These are phyloP conservation scores for Botryotinia convoluta DNA, from an alignment of 2,329 filamentous ascomycete species.

Conservation along the genomic window DNA sequence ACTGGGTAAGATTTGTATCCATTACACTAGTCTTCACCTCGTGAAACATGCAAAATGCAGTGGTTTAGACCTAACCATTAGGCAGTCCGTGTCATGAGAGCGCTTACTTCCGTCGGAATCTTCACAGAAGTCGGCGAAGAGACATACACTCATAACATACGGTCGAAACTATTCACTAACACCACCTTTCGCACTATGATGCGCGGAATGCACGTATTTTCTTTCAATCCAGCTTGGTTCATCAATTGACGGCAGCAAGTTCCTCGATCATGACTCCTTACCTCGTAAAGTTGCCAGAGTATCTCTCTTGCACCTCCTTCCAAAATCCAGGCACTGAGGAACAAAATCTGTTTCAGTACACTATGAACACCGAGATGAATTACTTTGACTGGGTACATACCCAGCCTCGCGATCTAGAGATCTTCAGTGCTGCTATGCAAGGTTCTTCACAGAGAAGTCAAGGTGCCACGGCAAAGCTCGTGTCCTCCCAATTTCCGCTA, in stretches of 20 bases:
- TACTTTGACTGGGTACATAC: constrained; percentile 5
- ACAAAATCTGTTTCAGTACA: not conserved
- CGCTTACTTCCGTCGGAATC: not conserved
- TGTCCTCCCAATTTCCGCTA: not conserved
- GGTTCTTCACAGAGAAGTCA: constrained; percentile 2
- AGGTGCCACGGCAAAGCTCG: not conserved
- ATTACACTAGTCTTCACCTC: not conserved
- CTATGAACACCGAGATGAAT: constrained; percentile 1
- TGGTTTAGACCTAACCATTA: not conserved
- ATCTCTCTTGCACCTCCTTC: not conserved
- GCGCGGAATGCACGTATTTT: constrained; percentile 1
- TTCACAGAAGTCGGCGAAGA: not conserved
- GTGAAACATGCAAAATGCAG: no score
- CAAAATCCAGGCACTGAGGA: not conserved
- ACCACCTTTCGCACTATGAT: constrained; percentile 12
- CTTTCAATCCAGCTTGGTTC: not conserved
- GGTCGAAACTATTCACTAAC: constrained; percentile 1
- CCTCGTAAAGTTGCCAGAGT: not conserved
- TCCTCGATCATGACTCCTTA: constrained; percentile 1
- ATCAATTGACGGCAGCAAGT: not conserved
- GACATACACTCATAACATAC: constrained; percentile 7
- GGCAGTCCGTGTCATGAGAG: constrained; percentile 10
- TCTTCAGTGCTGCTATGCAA: not conserved
- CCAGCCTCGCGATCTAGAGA: constrained; percentile 1
- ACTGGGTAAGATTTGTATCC: not conserved